These are phyloP conservation scores for Aspergillus sp. DNA, from an alignment of 2,329 filamentous ascomycete species.

Conservation along the genomic window DNA sequence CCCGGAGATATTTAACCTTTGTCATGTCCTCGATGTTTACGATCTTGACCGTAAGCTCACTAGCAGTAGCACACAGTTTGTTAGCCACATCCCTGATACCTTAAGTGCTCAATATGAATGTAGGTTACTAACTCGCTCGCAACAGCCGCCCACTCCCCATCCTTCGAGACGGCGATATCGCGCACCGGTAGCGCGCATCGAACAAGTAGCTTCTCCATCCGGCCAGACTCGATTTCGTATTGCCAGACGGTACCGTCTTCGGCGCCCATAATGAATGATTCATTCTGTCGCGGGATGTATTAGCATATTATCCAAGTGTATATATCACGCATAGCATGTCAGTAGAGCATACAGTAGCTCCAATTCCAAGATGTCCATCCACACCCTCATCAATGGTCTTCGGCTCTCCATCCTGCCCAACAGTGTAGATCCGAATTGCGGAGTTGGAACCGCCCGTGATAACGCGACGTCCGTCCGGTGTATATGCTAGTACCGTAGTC, in stretches of 20 bases:
- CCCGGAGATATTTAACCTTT: conserved; percentile 74
- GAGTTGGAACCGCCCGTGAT: conserved; percentile 94
- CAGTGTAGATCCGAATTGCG: conserved; percentile 87
- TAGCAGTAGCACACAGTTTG: conserved; percentile 46
- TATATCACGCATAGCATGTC: not conserved
- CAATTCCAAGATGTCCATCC: conserved; percentile 80
- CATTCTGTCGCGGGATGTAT: conserved; percentile 53
- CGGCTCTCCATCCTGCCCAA: conserved; percentile 88
- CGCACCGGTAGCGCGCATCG: conserved; percentile 83
- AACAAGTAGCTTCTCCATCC: conserved; percentile 78
- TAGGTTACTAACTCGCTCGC: conserved; percentile 73
- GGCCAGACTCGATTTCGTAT: conserved; percentile 72
- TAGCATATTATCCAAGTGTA: not conserved
- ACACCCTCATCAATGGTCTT: conserved; percentile 87
- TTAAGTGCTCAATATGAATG: too few relatives aligned
- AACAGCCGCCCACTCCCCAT: conserved; percentile 86
- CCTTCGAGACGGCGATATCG: conserved; percentile 78
- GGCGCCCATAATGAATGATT: conserved; percentile 83
- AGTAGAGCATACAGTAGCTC: conserved; percentile 59
- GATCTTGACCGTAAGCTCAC: conserved; percentile 84
- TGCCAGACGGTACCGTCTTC: conserved; percentile 96
- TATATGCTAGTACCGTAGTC: conserved; percentile 84
- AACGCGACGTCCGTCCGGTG: conserved; percentile 80
- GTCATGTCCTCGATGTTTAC: conserved; percentile 79
- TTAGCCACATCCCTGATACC: conserved; percentile 6